Conservation (phyloP, 805 yeast species). For the Wickerhamiella sergipiensis region DNA sequence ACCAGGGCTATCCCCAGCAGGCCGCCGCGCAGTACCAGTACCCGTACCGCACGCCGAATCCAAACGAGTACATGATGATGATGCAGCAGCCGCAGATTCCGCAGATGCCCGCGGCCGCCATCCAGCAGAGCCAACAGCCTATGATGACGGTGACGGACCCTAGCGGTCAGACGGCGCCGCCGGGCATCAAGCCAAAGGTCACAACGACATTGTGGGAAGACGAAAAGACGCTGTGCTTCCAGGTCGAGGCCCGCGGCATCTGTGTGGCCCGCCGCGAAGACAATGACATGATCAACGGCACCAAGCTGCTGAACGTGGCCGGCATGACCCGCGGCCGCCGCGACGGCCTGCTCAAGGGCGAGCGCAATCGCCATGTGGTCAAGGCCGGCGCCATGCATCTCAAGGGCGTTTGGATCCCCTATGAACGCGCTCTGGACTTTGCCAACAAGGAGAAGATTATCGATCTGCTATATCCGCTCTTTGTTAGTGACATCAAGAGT, state of each 20-base stretch:
- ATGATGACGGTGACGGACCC: slow-evolving; percentile 25
- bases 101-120: background rate
- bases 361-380: slow-evolving; percentile 64
- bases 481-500: slow-evolving; percentile 57
- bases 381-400: slow-evolving; percentile 79
- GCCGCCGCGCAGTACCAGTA: background rate
- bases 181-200: slow-evolving; percentile 39
- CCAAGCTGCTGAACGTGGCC: slow-evolving; percentile 69
- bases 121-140: slow-evolving; percentile 5
- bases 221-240: slow-evolving; percentile 72
- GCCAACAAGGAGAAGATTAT: slow-evolving; percentile 69
- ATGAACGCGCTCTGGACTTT: slow-evolving; percentile 67
- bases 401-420: slow-evolving; percentile 86
- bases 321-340: slow-evolving; percentile 80
- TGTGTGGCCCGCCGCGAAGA: slow-evolving; percentile 75
- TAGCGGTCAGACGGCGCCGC: slow-evolving; percentile 28
- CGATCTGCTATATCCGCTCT: slow-evolving; percentile 51
- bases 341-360: slow-evolving; percentile 71
- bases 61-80: slow-evolving; percentile 5
- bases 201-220: slow-evolving; percentile 89
- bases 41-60: background rate
- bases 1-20: background rate
- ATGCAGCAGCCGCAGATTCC: slow-evolving; percentile 4
- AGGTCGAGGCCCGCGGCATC: slow-evolving; percentile 70
- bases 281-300: slow-evolving; percentile 75